Conservation (phyloP, 345 rosid species). For the Raphanus sativus region DNA sequence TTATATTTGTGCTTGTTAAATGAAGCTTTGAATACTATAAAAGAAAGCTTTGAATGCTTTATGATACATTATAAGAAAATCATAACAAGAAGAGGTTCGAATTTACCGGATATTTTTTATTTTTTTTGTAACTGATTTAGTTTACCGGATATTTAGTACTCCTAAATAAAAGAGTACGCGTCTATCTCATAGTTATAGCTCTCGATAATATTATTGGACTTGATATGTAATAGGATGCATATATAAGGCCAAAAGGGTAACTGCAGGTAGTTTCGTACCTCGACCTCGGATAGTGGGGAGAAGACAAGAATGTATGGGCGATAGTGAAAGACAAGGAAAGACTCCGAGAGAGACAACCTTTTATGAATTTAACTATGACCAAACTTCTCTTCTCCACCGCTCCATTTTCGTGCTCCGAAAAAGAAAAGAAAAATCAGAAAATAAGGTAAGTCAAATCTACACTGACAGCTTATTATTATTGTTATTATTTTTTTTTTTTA, state of each 20-base stretch:
- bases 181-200: not conserved
- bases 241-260: not conserved
- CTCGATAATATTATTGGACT: not conserved
- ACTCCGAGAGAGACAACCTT: not conserved
- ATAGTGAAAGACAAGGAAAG: slow-evolving; percentile 26
- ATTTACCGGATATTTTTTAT: not conserved
- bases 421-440: not conserved
- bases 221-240: not conserved
- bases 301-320: slow-evolving; percentile 35
- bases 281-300: slow-evolving; percentile 1
- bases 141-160: no score
- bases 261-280: not conserved
- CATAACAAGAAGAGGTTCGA: not conserved
- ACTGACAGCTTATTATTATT: not conserved
- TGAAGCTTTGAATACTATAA: not conserved
- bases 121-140: no score
- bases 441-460: not conserved
- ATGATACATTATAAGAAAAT: not conserved
- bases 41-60: no score
- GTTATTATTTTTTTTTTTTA: no score
- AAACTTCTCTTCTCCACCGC: not conserved
- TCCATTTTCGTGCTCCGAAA: not conserved
- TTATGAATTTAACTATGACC: not conserved
- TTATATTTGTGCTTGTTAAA: not conserved
- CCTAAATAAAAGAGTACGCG: not conserved